A percentile compares a stretch with the other conserved stretches of the same genome.
phyloP scores from a whole-genome alignment of 306 rosid species.

The Cucumis hystrix region DNA sequence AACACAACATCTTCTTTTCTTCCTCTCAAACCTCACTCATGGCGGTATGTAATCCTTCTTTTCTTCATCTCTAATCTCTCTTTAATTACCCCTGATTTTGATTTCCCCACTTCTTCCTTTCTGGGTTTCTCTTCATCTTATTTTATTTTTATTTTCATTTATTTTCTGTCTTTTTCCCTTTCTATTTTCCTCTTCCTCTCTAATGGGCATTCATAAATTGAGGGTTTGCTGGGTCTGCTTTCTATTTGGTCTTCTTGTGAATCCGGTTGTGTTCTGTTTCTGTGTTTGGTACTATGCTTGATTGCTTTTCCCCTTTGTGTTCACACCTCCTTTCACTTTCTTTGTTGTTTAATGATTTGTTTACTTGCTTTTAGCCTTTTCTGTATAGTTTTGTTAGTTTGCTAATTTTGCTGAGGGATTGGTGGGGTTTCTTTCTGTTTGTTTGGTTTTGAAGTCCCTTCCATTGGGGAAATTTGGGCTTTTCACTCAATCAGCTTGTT shows the following conservation, averaged over 20 bases:
- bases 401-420: not conserved
- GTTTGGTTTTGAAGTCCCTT: not conserved
- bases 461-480: not conserved
- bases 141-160: not conserved
- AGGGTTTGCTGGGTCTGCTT: not conserved
- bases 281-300: not conserved
- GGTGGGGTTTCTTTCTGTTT: not conserved
- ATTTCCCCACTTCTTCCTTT: not conserved
- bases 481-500: not conserved
- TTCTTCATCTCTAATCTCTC: not conserved
- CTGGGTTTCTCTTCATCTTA: not conserved
- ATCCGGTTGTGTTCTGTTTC: not conserved
- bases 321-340: not conserved
- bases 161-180: not conserved
- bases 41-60: constrained; percentile 5
- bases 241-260: not conserved
- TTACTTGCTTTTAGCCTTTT: not conserved
- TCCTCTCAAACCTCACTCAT: not conserved
- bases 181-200: not conserved
- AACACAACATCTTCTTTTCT: not conserved
- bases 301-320: not conserved
- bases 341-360: not conserved
- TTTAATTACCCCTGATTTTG: not conserved
- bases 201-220: not conserved
- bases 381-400: not conserved